Percentiles rank a stretch among this genome's conserved stretches.
Conservation (phyloP, 345 rosid genomes). For the Pistacia atlantica region DNA sequence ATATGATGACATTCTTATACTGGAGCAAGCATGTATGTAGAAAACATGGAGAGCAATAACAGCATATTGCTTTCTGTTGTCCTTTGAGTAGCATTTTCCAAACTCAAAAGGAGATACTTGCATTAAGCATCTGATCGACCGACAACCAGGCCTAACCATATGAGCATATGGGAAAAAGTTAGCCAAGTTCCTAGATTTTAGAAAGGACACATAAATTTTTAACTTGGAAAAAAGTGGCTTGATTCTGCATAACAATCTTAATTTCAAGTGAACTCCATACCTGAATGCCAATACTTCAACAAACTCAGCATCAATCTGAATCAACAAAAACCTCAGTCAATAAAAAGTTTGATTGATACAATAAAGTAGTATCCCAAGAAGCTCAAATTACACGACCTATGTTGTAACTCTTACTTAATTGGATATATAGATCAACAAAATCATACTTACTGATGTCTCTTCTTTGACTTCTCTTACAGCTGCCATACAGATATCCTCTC, state of each 20-base stretch:
- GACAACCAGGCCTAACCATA: neutral
- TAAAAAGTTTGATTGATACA: neutral
- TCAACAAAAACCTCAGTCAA: slow-evolving; percentile 1
- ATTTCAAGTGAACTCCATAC: slow-evolving; percentile 34
- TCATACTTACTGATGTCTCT: slow-evolving; percentile 81
- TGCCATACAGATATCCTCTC: slow-evolving; percentile 75
- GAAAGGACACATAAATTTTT: neutral
- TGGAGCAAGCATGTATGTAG: neutral
- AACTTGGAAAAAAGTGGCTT: neutral
- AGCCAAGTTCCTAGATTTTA: neutral
- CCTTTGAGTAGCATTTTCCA: neutral
- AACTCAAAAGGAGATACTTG: neutral
- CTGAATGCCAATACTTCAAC: slow-evolving; percentile 80
- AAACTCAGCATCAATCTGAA: slow-evolving; percentile 82
- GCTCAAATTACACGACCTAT: neutral
- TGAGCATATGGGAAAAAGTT: neutral
- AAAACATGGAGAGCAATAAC: neutral
- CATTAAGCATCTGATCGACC: neutral
- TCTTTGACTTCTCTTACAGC: slow-evolving; percentile 91
- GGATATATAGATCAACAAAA: neutral
- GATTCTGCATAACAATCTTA: slow-evolving; percentile 1
- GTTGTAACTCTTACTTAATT: neutral
- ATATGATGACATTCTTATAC: neutral
- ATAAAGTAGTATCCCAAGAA: neutral
- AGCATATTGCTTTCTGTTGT: neutral